Percentiles rank a stretch among this genome's conserved stretches.
phyloP scores from a whole-genome alignment of 129 eudicot species.

The Lactuca sativa region DNA sequence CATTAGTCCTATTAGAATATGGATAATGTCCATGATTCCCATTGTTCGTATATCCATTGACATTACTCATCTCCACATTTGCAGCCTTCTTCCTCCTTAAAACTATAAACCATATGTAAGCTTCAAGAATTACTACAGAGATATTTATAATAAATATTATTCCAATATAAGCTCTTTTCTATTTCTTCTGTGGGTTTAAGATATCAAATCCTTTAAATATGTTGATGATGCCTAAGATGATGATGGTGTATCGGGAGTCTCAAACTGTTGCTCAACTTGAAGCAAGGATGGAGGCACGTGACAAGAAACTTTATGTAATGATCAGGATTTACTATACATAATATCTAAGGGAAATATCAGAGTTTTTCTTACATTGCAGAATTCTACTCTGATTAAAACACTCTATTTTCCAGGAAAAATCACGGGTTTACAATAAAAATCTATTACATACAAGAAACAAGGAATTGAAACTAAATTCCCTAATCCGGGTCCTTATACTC shows the following conservation, averaged over 20 bases:
- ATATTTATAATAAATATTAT: conserved; percentile 51
- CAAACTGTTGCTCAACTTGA: too few species aligned
- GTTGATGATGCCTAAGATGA: conserved; percentile 66
- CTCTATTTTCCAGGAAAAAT: too few species aligned
- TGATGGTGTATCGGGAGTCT: conserved; percentile 36
- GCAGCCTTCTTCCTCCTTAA: conserved; percentile 55
- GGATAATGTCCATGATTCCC: conserved; percentile 35
- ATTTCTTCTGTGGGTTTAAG: conserved; percentile 61
- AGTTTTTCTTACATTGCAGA: too few species aligned
- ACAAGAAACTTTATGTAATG: too few species aligned
- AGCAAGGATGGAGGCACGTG: too few species aligned
- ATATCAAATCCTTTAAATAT: conserved; percentile 71
- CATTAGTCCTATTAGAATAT: conserved; percentile 46
- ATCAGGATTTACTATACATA: too few species aligned
- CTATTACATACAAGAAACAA: too few species aligned
- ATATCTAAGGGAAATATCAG: too few species aligned
- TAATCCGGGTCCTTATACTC: too few species aligned
- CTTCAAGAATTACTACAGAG: conserved; percentile 53
- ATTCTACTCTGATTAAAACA: too few species aligned
- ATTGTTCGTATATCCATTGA: conserved; percentile 32
- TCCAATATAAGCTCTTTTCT: conserved; percentile 64
- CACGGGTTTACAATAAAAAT: too few species aligned
- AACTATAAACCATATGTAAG: conserved; percentile 58
- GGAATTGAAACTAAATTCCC: too few species aligned
- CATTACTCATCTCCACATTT: conserved; percentile 38